Base-by-base conservation (phyloP, 495 filamentous ascomycete species). In the Tricharina praecox region DNA sequence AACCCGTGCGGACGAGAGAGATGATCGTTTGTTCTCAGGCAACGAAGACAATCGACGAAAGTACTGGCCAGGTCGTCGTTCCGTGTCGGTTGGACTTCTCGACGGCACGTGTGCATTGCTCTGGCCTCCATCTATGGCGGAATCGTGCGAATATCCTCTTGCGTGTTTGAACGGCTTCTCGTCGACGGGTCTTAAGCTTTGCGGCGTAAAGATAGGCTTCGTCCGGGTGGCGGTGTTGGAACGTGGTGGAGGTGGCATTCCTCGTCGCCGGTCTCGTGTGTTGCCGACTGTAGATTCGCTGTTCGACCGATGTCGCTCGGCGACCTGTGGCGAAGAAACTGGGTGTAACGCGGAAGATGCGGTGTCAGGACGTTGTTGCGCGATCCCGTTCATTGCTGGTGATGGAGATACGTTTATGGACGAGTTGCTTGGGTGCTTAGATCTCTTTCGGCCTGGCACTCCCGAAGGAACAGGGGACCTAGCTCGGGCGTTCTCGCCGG, bases 21-120 rank as follows among this genome's bases (percentile, higher is more conserved):
- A 70, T 50, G 82, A 72, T 26, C 77, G 71, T 52, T 82, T 82
- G 49, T 82, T 72, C 61, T 88, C 85, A 3, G 85, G 87, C 8
- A 93, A 68, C 50, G 85, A 84, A 5, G 82, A 88, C 39, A 93
- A 72, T 23, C 82, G 72, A 33, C 83, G 75, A 16, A 85, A 77
- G 58, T 81, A 79, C 19, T 67, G 64, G 34, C 71, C 69, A 49
- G 66, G 67, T 37, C 65, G 55, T 23, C 64, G 63, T 35, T 76
- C 76, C 18, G 23, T 41, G 38, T 53, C 51, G 4, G 42, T 60
- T 23, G 48, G 65, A 53, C 49, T 60, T 1, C 53, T 35, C 26
- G 53, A 49, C 3, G 21, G 44, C 23, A 47, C 47, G 16, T 50
- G 45, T 33, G 15, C 15, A 53, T 36, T 42, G 33, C 47, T 43